Conservation (phyloP, 257 asterid species). For the Solanum acaule region DNA sequence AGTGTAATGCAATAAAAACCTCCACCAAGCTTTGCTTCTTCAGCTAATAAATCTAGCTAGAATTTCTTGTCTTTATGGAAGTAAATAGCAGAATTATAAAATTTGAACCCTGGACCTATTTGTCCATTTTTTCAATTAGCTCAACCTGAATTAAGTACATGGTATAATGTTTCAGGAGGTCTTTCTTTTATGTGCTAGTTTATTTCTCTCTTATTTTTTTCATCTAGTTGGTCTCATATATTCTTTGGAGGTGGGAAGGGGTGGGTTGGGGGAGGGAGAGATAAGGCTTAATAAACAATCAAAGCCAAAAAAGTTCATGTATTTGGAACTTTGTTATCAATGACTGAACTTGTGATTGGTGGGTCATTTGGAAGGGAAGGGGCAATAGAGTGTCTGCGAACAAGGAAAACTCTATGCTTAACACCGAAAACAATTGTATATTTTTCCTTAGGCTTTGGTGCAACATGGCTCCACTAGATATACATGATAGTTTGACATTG, state of each 20-base stretch:
- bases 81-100: not conserved
- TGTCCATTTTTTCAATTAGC: not conserved
- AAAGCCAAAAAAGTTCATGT: not conserved
- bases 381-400: not conserved
- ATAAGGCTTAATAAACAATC: not conserved
- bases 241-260: not conserved
- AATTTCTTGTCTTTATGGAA: not conserved
- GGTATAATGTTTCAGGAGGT: not conserved
- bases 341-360: not conserved
- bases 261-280: not conserved
- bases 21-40: not conserved
- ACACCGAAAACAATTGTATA: not conserved
- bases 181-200: not conserved
- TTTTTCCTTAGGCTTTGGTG: not conserved
- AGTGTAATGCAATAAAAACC: not conserved
- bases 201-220: not conserved
- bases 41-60: not conserved
- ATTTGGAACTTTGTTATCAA: not conserved
- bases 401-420: not conserved
- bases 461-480: not conserved
- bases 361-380: not conserved
- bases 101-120: not conserved
- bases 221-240: not conserved
- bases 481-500: not conserved
- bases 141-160: not conserved